phyloP scores from a whole-genome alignment of 2,329 filamentous ascomycete species.

The Neofusicoccum umdonicola region DNA sequence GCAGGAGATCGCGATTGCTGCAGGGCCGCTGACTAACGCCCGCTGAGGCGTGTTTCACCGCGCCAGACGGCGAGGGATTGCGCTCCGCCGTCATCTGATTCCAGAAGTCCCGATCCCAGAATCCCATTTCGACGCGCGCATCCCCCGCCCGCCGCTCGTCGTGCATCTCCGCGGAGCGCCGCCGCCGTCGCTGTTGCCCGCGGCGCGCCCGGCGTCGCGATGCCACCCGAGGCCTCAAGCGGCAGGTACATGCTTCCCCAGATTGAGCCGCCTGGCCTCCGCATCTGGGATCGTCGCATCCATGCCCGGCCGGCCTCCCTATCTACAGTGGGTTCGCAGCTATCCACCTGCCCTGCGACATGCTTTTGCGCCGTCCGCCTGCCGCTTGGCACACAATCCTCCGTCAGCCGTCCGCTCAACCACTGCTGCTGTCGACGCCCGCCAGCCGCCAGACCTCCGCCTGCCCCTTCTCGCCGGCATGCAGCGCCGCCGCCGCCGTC shows the following conservation, averaged over 20 bases:
- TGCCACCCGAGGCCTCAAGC: background rate
- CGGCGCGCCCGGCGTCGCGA: background rate
- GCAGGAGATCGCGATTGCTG: slow-evolving; percentile 3
- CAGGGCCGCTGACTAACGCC: slow-evolving; percentile 7
- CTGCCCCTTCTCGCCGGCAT: slow-evolving; percentile 31
- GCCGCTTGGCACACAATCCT: background rate
- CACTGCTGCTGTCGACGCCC: slow-evolving; percentile 15
- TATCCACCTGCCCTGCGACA: background rate
- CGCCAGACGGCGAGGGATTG: background rate
- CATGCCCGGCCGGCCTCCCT: background rate
- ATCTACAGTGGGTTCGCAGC: slow-evolving; percentile 11
- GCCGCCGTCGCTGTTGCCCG: background rate
- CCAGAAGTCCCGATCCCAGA: background rate
- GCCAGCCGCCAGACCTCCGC: slow-evolving; percentile 34
- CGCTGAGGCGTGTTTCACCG: background rate
- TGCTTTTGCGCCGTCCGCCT: background rate
- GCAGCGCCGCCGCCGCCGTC: slow-evolving; percentile 51
- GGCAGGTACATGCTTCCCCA: slow-evolving; percentile 12
- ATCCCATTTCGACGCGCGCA: background rate
- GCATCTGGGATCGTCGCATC: background rate
- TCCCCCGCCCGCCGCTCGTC: background rate
- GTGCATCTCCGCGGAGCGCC: slow-evolving; percentile 5
- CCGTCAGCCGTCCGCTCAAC: slow-evolving; percentile 6
- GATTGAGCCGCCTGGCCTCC: slow-evolving; percentile 10
- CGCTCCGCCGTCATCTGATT: background rate